These are phyloP conservation scores for Pyrus pyrifolia DNA, from an alignment of 306 rosid species.

Conservation along the genomic window DNA sequence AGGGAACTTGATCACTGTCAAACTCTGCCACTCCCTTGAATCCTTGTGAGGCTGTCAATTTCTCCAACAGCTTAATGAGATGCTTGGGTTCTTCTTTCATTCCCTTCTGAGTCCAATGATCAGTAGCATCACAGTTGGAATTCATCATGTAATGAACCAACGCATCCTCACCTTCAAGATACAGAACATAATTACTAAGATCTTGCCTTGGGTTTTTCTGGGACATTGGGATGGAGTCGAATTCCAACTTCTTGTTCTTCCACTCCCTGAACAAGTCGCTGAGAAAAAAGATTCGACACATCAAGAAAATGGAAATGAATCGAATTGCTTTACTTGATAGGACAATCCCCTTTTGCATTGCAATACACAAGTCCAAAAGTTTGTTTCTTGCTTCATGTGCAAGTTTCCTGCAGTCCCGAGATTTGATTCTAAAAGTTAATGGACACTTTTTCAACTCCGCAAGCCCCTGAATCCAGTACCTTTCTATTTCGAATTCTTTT, in stretches of 20 bases:
- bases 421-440: slow-evolving; percentile 29
- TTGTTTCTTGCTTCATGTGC: slow-evolving; percentile 43
- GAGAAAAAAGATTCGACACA: slow-evolving; percentile 19
- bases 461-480: slow-evolving; percentile 57
- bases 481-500: slow-evolving; percentile 45
- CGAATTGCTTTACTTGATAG: slow-evolving; percentile 45
- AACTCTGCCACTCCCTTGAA: slow-evolving; percentile 53
- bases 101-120: slow-evolving; percentile 58
- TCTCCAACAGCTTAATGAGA: slow-evolving; percentile 46
- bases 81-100: slow-evolving; percentile 43
- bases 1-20: slow-evolving; percentile 46
- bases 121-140: slow-evolving; percentile 51
- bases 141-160: slow-evolving; percentile 57
- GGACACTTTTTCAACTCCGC: slow-evolving; percentile 45
- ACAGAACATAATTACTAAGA: slow-evolving; percentile 54
- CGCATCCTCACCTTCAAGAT: slow-evolving; percentile 82
- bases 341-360: slow-evolving; percentile 55
- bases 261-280: slow-evolving; percentile 16
- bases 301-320: slow-evolving; percentile 37
- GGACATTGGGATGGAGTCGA: slow-evolving; percentile 21
- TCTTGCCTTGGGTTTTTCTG: slow-evolving; percentile 22
- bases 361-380: slow-evolving; percentile 39
- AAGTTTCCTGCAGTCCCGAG: slow-evolving; percentile 37
- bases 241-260: slow-evolving; percentile 18
- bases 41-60: slow-evolving; percentile 30